Evolutionary conservation across 2,329 filamentous ascomycete species (phyloP).

Genomic region (Curvularia hawaiiensis): DNA sequence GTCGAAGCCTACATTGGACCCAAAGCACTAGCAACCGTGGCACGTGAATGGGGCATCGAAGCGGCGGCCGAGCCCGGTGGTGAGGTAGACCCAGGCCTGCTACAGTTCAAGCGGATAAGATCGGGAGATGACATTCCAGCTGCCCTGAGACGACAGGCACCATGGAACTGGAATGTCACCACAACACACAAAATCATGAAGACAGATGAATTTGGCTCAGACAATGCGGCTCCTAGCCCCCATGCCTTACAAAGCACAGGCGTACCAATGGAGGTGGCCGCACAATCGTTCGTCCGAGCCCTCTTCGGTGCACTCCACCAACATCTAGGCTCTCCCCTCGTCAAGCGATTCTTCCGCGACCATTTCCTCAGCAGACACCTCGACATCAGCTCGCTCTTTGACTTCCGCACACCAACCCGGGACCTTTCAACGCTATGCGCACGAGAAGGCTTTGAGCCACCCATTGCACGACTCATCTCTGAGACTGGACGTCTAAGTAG

Average conservation of each 20-base stretch:
- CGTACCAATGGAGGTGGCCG: slow-evolving; percentile 61
- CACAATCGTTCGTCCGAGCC: slow-evolving; percentile 79
- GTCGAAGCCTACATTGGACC: slow-evolving; percentile 83
- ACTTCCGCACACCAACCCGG: slow-evolving; percentile 80
- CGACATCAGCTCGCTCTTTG: slow-evolving; percentile 77
- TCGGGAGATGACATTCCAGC: slow-evolving; percentile 35
- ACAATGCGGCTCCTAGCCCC: slow-evolving; percentile 39
- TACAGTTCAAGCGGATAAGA: slow-evolving; percentile 71
- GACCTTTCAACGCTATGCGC: slow-evolving; percentile 85
- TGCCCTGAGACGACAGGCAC: slow-evolving; percentile 29
- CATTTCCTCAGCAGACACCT: slow-evolving; percentile 84
- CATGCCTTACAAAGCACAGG: slow-evolving; percentile 30
- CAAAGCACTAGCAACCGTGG: slow-evolving; percentile 73
- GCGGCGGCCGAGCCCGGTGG: slow-evolving; percentile 81
- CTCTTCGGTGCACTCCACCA: slow-evolving; percentile 84
- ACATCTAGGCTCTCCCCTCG: slow-evolving; percentile 78
- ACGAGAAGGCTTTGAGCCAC: slow-evolving; percentile 85
- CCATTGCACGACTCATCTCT: slow-evolving; percentile 83
- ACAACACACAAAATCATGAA: slow-evolving; percentile 75
- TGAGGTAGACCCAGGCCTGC: slow-evolving; percentile 88
- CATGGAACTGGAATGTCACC: slow-evolving; percentile 47
- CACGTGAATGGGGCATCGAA: slow-evolving; percentile 90
- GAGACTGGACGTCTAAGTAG: slow-evolving; percentile 87
- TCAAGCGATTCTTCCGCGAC: slow-evolving; percentile 79
- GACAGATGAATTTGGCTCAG: slow-evolving; percentile 84